Base-by-base conservation (phyloP, 106 monocot species). In the Acorus calamus region DNA sequence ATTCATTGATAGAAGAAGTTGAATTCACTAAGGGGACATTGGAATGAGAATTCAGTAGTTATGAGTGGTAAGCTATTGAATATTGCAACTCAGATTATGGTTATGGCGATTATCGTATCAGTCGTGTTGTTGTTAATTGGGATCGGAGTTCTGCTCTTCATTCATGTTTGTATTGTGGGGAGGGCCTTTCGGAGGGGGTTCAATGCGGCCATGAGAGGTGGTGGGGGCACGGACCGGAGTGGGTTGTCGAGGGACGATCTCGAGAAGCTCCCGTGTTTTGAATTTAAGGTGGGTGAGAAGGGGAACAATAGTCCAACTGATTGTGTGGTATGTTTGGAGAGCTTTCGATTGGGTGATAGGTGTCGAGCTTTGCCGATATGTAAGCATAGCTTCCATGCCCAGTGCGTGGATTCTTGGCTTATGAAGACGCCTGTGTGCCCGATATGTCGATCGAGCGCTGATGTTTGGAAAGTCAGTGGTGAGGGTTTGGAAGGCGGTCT, bases 341-440 rank as follows among this genome's bases (percentile, higher is more conserved):
- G 55, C 41, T 87, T 83, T 28, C 63, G 66, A 53, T 7, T 47
- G 13, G 83, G 83, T 2, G 80, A 87, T 45, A 50, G 49, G 14
- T 87, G 87, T 64, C 44, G 83, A 28, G 7, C 80, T 11, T 53
- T 87, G 54, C 87, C 87, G 4, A 11, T 57, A 10, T 87, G 87
- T 42, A 49, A 66, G 64, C 87, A 87, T 46, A 77, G 77, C 53
- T 87, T 83, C 55, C 87, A 87, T 44, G 74, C 77, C 0, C 53
- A 53, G 4, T 87, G 87, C 14, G 74, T 83, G 53, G 87, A 87
- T 60, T 69, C 53, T 28, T 87, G 87, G 87, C 54, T 87, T 66
- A 7, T 69, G 68, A 74, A 65, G 65, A 56, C 42, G 7, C 57
- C 74, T 2, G 8, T 79, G 14, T 87, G 86, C 56, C 86, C 86